Base-by-base conservation (phyloP, 2,329 filamentous ascomycete genomes). In the Westerdykella aurantiaca region DNA sequence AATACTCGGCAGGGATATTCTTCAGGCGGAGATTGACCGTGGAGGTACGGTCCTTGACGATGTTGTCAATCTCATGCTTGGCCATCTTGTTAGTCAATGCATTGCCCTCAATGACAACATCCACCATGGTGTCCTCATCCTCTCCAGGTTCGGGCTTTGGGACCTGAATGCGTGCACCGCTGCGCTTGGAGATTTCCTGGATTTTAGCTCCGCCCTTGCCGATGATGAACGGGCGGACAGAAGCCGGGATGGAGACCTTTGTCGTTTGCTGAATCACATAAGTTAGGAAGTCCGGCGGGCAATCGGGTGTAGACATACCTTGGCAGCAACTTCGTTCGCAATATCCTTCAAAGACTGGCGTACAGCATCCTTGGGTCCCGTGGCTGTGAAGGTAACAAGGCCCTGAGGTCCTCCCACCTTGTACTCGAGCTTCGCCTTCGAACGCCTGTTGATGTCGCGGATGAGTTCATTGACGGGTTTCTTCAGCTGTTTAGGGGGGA, bases 21-120 rank as follows among this genome's bases (percentile, higher is more conserved):
- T 84, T 88, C 52, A 98, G 70, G 57, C 86, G 88, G 45, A 88
- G 78, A 70, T 81, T 93, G 61, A 90, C 80, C 55, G 85, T 91
- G 43, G 88, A 85, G 42, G 86, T 83, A 49, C 88, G 83, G 69
- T 96, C 89, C 57, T 85, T 85, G 44, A 88, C 88, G 63, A 97
- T 96, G 58, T 84, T 85, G 59, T 88, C 77, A 58, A 98, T 93
- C 56, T 88, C 85, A 45, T 86, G 82, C 48, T 82, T 82, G 44
- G 93, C 93, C 68, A 88, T 81, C 52, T 87, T 86, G 41, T 88
- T 88, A 44, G 90, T 87, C 48, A 95, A 79, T 12, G 88, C 83
- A 70, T 98, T 94, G 50, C 94, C 93, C 69, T 96, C 90, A 47
- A 98, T 84, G 41, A 82, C 72, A 41, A 98, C 86, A 59, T 95